phyloP scores from a whole-genome alignment of 805 yeast genomes.

The Pichia cabralensis region DNA sequence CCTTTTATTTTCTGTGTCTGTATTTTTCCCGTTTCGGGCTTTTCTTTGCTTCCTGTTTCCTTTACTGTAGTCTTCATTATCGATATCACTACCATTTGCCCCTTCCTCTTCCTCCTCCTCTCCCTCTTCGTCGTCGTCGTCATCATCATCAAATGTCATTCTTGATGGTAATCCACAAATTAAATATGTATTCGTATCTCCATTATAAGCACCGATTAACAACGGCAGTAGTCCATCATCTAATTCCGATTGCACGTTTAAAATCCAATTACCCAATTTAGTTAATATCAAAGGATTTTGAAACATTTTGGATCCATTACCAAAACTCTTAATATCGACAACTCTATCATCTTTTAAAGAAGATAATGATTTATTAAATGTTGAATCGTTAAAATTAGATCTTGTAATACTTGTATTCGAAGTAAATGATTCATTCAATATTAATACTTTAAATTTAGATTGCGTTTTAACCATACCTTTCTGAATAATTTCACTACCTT shows the following conservation, averaged over 20 bases:
- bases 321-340: slow-evolving; percentile 23
- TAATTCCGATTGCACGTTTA: slow-evolving; percentile 80
- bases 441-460: slow-evolving; percentile 74
- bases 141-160: slow-evolving; percentile 37
- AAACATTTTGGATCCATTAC: slow-evolving; percentile 68
- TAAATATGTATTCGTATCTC: slow-evolving; percentile 61
- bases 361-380: slow-evolving; percentile 8
- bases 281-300: slow-evolving; percentile 79
- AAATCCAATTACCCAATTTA: slow-evolving; percentile 82
- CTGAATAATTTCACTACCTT: slow-evolving; percentile 86
- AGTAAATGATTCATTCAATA: slow-evolving; percentile 58
- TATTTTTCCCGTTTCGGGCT: slow-evolving; percentile 15
- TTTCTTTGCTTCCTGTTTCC: slow-evolving; percentile 3
- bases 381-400: slow-evolving; percentile 9
- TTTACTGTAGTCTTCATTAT: background rate
- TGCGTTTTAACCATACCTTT: slow-evolving; percentile 71
- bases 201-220: slow-evolving; percentile 77
- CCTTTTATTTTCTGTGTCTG: slow-evolving; percentile 17
- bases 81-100: slow-evolving; percentile 23
- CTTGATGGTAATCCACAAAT: slow-evolving; percentile 88
- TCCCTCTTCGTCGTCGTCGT: slow-evolving; percentile 1
- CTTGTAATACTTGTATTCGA: slow-evolving; percentile 14
- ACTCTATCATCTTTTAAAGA: slow-evolving; percentile 18
- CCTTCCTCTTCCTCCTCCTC: background rate
- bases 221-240: slow-evolving; percentile 64